Evolutionary conservation across 164 flowering plant genomes (phyloP).

Genomic region (Liquidambar formosana): DNA sequence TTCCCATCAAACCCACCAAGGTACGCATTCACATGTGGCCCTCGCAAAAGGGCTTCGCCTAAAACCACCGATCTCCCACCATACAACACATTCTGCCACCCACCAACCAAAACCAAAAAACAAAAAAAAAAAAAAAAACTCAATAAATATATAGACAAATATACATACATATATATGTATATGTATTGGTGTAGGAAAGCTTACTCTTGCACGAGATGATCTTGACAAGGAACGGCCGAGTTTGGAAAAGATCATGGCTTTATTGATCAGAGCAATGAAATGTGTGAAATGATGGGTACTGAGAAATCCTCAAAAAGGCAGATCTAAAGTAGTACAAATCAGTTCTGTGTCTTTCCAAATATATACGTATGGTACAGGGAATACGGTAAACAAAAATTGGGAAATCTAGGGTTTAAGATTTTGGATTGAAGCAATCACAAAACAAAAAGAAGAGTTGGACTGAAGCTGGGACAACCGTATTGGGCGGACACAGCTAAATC

Average conservation of each 20-base stretch:
- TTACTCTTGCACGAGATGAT: slow-evolving; percentile 38
- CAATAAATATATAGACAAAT: background rate
- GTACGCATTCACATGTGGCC: slow-evolving; percentile 4
- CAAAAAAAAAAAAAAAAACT: background rate
- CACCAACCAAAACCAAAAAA: too few relatives aligned
- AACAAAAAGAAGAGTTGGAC: too few relatives aligned
- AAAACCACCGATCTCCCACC: slow-evolving; percentile 33
- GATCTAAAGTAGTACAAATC: background rate
- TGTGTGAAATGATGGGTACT: background rate
- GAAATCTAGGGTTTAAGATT: too few relatives aligned
- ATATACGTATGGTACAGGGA: too few relatives aligned
- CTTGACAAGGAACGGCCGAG: slow-evolving; percentile 40
- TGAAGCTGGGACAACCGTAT: too few relatives aligned
- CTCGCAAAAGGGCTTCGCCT: slow-evolving; percentile 14
- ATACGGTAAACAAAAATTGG: too few relatives aligned
- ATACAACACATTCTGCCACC: slow-evolving; percentile 16
- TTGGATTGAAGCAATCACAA: too few relatives aligned
- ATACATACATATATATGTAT: too few relatives aligned
- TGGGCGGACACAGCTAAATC: too few relatives aligned
- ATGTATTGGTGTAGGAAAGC: background rate
- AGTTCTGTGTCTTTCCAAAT: too few relatives aligned
- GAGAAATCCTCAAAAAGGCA: background rate
- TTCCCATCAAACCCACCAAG: slow-evolving; percentile 21
- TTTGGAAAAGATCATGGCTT: slow-evolving; percentile 43
- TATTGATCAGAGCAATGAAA: background rate